Evolutionary conservation across 495 filamentous ascomycete species (phyloP).

Genomic region (Lophiotrema nucula): DNA sequence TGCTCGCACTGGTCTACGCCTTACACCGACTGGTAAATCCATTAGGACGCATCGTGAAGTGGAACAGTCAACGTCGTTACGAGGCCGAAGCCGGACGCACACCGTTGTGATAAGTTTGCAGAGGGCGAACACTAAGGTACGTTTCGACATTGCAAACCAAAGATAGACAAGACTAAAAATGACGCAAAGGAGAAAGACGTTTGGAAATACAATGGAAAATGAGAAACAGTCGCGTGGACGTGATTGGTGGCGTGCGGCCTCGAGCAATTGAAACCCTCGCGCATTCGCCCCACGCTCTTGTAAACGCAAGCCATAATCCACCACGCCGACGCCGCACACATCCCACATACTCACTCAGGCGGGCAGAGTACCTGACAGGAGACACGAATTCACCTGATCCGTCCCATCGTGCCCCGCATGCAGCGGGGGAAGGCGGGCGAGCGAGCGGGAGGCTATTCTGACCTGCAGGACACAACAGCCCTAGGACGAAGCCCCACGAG

Average conservation of each 20-base stretch:
- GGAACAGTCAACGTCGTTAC: no score
- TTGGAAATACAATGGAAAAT: constrained; percentile 2
- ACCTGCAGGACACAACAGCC: constrained; percentile 11
- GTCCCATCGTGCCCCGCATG: constrained; percentile 5
- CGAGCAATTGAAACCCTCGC: background rate
- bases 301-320: background rate
- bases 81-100: no score
- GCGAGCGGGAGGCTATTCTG: constrained; percentile 6
- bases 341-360: no score
- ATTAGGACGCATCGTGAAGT: no score
- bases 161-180: background rate
- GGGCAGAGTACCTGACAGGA: background rate
- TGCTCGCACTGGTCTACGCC: no score
- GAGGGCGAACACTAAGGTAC: no score
- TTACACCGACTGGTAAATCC: no score
- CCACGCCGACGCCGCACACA: background rate
- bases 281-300: background rate
- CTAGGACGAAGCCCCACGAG: background rate
- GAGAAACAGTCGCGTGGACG: background rate
- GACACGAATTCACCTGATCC: constrained; percentile 9
- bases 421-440: constrained; percentile 13
- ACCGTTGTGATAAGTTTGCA: no score
- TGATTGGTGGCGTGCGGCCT: constrained; percentile 3
- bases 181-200: background rate
- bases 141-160: background rate